Conservation (phyloP, 148 eudicot species). For the Camellia granthamiana region DNA sequence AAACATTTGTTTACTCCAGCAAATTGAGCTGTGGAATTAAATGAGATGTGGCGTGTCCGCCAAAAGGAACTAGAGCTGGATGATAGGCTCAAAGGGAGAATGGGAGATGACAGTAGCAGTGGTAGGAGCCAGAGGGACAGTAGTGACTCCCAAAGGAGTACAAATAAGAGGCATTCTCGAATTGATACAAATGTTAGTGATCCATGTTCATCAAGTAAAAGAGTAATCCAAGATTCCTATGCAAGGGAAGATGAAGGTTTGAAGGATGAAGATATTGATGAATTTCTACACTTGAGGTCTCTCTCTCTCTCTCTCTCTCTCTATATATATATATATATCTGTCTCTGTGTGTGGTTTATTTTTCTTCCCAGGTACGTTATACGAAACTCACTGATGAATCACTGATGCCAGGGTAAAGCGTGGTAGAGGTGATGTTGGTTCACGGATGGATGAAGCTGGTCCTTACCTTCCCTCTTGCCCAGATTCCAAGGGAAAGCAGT, state of each 20-base stretch:
- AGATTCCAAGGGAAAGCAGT: slow-evolving; percentile 26
- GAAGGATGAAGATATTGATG: slow-evolving; percentile 76
- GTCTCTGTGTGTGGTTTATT: background rate
- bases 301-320: background rate
- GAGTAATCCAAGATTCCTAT: slow-evolving; percentile 26
- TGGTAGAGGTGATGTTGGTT: slow-evolving; percentile 86
- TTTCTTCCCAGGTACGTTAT: background rate
- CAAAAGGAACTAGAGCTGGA: slow-evolving; percentile 83
- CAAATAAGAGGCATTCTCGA: slow-evolving; percentile 35
- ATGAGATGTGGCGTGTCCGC: slow-evolving; percentile 90
- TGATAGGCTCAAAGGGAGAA: slow-evolving; percentile 41
- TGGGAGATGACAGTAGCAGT: slow-evolving; percentile 31
- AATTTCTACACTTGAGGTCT: slow-evolving; percentile 77
- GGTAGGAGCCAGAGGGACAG: slow-evolving; percentile 26
- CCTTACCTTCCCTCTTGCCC: slow-evolving; percentile 56
- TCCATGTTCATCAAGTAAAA: slow-evolving; percentile 52
- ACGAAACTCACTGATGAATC: slow-evolving; percentile 2
- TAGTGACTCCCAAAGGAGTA: slow-evolving; percentile 29
- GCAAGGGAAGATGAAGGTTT: slow-evolving; percentile 53
- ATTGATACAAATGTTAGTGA: slow-evolving; percentile 18
- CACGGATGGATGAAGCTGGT: slow-evolving; percentile 96
- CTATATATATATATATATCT: background rate
- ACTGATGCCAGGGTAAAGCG: slow-evolving; percentile 68
- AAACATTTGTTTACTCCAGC: slow-evolving; percentile 38
- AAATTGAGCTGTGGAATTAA: slow-evolving; percentile 81